A percentile compares a stretch with the other conserved stretches of the same genome.
Evolutionary conservation across 139 green algal genomes (phyloP).

Genomic region (Cymbomonas tetramitiformis): DNA sequence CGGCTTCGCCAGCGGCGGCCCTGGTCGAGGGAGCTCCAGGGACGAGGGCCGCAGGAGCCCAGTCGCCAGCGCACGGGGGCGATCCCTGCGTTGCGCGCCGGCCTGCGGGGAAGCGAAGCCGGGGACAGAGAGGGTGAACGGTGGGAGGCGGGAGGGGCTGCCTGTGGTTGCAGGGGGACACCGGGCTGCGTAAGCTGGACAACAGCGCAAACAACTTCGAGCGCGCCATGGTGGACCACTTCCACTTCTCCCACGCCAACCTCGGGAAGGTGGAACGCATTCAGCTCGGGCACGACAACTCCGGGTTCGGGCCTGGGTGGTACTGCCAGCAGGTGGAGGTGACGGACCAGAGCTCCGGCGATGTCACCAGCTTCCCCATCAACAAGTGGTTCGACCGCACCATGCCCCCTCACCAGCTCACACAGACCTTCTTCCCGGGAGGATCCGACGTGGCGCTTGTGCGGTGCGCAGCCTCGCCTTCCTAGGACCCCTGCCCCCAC

Average conservation of each 20-base stretch:
- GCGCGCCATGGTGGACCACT: conserved; percentile 25
- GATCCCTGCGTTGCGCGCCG: too few relatives aligned
- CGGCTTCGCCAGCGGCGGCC: too few relatives aligned
- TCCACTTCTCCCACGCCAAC: conserved; percentile 30
- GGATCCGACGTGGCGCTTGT: too few relatives aligned
- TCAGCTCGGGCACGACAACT: conserved; percentile 49
- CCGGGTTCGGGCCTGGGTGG: conserved; percentile 44
- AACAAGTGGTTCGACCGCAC: conserved; percentile 13
- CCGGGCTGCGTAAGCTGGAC: background rate
- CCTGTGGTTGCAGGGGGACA: too few relatives aligned
- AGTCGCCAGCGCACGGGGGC: too few relatives aligned
- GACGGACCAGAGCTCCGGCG: conserved; percentile 15
- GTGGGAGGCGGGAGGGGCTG: too few relatives aligned
- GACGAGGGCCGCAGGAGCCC: too few relatives aligned
- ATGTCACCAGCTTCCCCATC: conserved; percentile 15
- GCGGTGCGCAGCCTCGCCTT: too few relatives aligned
- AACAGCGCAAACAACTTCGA: conserved; percentile 24
- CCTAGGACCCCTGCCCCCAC: too few relatives aligned
- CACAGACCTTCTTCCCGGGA: background rate
- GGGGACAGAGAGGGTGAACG: too few relatives aligned
- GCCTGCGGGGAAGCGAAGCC: too few relatives aligned
- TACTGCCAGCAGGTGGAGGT: conserved; percentile 46
- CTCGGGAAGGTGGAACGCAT: conserved; percentile 31
- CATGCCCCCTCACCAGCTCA: conserved; percentile 17
- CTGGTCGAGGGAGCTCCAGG: too few relatives aligned